Evolutionary conservation across 805 yeast genomes (phyloP).

Genomic region (Cyberlindnera subsufficiens): DNA sequence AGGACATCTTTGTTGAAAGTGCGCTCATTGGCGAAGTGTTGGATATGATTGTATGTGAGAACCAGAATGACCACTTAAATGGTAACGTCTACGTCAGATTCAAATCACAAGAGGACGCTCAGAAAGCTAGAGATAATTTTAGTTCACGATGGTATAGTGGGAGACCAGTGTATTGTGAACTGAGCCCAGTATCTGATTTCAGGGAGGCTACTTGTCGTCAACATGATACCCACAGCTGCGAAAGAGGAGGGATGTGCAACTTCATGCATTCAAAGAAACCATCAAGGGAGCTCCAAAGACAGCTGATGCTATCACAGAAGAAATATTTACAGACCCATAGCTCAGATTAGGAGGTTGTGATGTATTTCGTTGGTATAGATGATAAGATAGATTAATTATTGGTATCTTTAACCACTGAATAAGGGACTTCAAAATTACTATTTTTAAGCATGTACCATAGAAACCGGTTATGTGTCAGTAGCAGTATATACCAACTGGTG

Average conservation of each 20-base stretch:
- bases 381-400: background rate
- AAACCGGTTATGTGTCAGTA: background rate
- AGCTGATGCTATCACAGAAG: constrained; percentile 37
- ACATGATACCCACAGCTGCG: constrained; percentile 57
- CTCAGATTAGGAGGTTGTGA: background rate
- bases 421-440: background rate
- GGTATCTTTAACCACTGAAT: background rate
- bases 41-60: constrained; percentile 72
- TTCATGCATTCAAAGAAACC: constrained; percentile 76
- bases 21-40: constrained; percentile 46
- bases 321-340: constrained; percentile 12
- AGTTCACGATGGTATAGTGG: constrained; percentile 80
- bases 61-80: constrained; percentile 71
- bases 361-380: background rate
- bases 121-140: constrained; percentile 50
- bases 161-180: constrained; percentile 73
- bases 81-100: constrained; percentile 83
- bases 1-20: constrained; percentile 65
- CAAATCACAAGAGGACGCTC: constrained; percentile 49
- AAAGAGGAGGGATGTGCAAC: constrained; percentile 81
- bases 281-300: constrained; percentile 32
- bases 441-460: background rate
- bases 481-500: background rate
- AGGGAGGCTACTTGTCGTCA: constrained; percentile 73
- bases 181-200: constrained; percentile 68